phyloP scores from a whole-genome alignment of 345 rosid species.

The Hirschfeldia incana region DNA sequence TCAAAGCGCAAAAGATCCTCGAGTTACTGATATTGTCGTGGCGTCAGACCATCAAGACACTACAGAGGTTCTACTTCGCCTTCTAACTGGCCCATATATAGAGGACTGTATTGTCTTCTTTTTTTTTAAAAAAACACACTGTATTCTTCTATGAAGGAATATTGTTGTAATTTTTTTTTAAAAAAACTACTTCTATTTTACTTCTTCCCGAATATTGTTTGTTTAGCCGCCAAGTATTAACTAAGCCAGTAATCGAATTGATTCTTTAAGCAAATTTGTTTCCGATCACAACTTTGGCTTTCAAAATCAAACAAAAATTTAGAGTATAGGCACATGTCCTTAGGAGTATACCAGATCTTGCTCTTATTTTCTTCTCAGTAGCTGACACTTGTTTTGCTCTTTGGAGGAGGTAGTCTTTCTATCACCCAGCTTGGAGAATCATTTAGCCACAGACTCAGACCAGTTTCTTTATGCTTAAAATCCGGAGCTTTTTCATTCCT shows the following conservation, averaged over 20 bases:
- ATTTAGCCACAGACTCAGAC: slow-evolving; percentile 59
- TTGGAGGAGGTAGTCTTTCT: slow-evolving; percentile 52
- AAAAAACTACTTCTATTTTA: background rate
- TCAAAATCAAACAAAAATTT: background rate
- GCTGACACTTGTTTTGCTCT: slow-evolving; percentile 1
- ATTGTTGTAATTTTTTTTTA: background rate
- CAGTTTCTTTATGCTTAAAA: slow-evolving; percentile 72
- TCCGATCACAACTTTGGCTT: background rate
- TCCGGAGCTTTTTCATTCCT: slow-evolving; percentile 50
- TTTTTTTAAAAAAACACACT: no score
- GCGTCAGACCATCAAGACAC: no score
- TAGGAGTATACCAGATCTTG: background rate
- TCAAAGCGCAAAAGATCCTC: no score
- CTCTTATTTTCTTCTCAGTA: background rate
- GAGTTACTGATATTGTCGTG: no score
- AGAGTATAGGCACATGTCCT: background rate
- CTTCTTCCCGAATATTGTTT: background rate
- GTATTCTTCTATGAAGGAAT: background rate
- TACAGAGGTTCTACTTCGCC: no score
- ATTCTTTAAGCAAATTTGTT: background rate
- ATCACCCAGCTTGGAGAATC: slow-evolving; percentile 58
- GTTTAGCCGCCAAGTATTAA: background rate
- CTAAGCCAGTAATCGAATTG: background rate
- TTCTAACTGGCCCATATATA: no score
- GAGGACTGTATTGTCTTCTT: no score